Conservation (phyloP, 345 rosid genomes). For the Murraya paniculata region DNA sequence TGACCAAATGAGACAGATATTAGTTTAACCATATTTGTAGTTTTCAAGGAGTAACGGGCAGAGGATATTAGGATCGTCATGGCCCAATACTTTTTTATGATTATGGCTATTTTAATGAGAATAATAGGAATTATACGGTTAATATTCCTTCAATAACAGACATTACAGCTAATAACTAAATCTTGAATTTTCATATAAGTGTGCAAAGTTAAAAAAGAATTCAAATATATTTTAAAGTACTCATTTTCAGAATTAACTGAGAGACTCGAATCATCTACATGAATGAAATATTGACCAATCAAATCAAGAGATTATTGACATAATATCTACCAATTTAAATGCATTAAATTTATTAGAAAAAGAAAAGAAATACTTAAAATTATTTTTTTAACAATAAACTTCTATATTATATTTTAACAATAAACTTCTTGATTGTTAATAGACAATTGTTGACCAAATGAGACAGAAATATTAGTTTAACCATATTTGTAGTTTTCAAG, state of each 20-base stretch:
- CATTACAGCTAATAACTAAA: neutral
- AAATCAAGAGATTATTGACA: too few relatives aligned
- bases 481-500: constrained; percentile 24
- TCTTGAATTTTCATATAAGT: too few relatives aligned
- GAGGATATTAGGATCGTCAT: constrained; percentile 12
- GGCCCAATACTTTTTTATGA: neutral
- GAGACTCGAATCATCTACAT: too few relatives aligned
- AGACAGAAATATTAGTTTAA: neutral
- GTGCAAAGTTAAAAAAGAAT: too few relatives aligned
- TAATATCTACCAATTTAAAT: too few relatives aligned
- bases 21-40: constrained; percentile 16
- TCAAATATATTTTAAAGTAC: too few relatives aligned
- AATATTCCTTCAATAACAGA: neutral
- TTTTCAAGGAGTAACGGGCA: constrained; percentile 14
- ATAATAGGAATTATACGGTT: neutral
- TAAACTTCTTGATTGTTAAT: neutral
- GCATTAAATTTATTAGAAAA: too few relatives aligned
- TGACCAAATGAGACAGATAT: neutral
- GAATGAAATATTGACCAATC: too few relatives aligned
- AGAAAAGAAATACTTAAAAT: too few relatives aligned
- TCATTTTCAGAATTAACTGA: too few relatives aligned
- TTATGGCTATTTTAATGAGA: neutral
- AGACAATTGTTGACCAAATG: neutral
- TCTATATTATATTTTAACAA: neutral
- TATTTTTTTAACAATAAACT: neutral